Conservation (phyloP, 495 filamentous ascomycete species). For the Barbatosphaeria neglecta region DNA sequence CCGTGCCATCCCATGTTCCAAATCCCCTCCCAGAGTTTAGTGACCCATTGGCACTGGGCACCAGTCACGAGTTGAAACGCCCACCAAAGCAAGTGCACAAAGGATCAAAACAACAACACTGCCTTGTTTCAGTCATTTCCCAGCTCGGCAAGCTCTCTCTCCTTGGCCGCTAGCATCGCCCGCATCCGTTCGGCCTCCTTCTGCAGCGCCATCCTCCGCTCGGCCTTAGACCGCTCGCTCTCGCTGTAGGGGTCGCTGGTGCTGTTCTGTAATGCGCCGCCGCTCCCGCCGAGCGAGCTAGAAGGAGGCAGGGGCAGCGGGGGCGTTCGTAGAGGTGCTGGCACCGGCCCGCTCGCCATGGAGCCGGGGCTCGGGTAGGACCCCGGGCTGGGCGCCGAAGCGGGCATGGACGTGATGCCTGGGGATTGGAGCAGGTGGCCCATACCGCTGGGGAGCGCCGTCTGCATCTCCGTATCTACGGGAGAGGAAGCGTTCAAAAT, state of each 20-base stretch:
- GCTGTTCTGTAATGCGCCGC: no score
- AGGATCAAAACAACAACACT: not conserved
- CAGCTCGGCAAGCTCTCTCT: constrained; percentile 35
- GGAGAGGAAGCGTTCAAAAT: constrained; percentile 54
- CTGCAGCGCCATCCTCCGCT: constrained; percentile 54
- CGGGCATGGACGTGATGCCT: constrained; percentile 14
- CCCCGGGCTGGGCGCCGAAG: constrained; percentile 24
- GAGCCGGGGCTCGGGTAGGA: constrained; percentile 10
- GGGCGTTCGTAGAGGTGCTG: no score
- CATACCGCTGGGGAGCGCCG: constrained; percentile 9
- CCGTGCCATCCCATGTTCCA: no score
- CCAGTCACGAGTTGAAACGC: no score
- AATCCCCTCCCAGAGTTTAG: no score
- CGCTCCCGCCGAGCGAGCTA: no score
- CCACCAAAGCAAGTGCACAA: not conserved
- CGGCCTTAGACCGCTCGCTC: constrained; percentile 43
- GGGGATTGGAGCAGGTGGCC: constrained; percentile 23
- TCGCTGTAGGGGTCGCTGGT: constrained; percentile 33
- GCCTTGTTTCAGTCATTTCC: not conserved
- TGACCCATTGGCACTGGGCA: no score
- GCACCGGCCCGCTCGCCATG: constrained; percentile 12
- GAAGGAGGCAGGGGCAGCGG: no score
- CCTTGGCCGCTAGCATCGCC: constrained; percentile 60
- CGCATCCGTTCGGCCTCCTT: constrained; percentile 69
- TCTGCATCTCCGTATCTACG: constrained; percentile 10